Evolutionary conservation across 768 basidiomycete genomes (phyloP).

Genomic region (Royoungia palumana): DNA sequence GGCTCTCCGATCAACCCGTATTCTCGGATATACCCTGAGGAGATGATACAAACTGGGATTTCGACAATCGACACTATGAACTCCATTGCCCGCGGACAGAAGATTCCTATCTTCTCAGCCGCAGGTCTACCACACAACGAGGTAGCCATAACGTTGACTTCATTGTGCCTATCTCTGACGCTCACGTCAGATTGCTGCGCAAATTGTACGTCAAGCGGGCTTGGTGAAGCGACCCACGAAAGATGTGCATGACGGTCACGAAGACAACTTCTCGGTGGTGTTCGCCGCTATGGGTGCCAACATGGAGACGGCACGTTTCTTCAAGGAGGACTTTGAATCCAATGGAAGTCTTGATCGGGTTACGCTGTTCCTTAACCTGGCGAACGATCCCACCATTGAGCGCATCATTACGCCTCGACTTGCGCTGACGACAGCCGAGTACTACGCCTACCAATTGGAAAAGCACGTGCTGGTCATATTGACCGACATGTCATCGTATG

Average conservation of each 20-base stretch:
- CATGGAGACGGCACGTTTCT: constrained; percentile 99
- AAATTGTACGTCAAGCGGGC: constrained; percentile 99
- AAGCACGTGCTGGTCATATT: constrained; percentile 99
- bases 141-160: constrained; percentile 41
- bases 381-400: constrained; percentile 99
- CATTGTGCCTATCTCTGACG: constrained; percentile 23
- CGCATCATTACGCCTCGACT: constrained; percentile 99
- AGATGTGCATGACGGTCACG: constrained; percentile 97
- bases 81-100: constrained; percentile 99
- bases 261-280: constrained; percentile 99
- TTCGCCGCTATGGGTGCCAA: constrained; percentile 99
- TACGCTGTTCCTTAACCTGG: constrained; percentile 96
- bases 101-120: constrained; percentile 99
- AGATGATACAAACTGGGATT: constrained; percentile 99
- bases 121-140: constrained; percentile 99
- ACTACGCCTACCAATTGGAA: constrained; percentile 99
- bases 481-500: constrained; percentile 99
- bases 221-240: constrained; percentile 96
- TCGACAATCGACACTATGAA: constrained; percentile 98
- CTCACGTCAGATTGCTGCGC: constrained; percentile 83
- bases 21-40: constrained; percentile 98
- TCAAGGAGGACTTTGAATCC: constrained; percentile 99
- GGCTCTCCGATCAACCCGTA: constrained; percentile 98
- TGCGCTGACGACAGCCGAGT: constrained; percentile 97
- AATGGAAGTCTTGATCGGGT: constrained; percentile 97